Conservation (phyloP, 208 protist species). For the Acanthamoeba sp. region DNA sequence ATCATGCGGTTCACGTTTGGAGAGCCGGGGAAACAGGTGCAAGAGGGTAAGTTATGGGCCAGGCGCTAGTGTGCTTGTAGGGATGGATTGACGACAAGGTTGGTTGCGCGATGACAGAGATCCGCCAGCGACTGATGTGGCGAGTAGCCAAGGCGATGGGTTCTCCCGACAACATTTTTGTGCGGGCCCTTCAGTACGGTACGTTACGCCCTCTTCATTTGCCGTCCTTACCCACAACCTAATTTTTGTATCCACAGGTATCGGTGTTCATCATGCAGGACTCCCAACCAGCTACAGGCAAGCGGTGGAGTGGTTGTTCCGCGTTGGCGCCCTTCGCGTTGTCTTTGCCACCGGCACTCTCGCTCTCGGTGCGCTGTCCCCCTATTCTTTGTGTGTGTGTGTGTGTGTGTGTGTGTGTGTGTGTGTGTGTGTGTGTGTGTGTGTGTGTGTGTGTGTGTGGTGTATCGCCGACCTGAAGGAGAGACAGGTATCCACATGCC, state of each 20-base stretch:
- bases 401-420: too few species aligned
- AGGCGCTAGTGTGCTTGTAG: too few species aligned
- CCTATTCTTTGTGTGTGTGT: background rate
- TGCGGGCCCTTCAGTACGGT: constrained; percentile 17
- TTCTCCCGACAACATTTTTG: background rate
- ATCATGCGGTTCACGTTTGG: constrained; percentile 2
- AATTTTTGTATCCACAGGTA: constrained; percentile 80
- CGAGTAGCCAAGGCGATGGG: background rate
- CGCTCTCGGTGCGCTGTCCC: constrained; percentile 90
- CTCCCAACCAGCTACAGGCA: constrained; percentile 93
- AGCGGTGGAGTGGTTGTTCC: constrained; percentile 95
- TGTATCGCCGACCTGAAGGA: too few species aligned
- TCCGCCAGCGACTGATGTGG: background rate
- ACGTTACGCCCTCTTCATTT: background rate
- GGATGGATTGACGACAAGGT: too few species aligned
- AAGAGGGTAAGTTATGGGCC: too few species aligned
- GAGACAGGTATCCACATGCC: constrained; percentile 93
- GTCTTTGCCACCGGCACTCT: constrained; percentile 95
- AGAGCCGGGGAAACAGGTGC: constrained; percentile 14
- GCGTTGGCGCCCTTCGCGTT: constrained; percentile 92
- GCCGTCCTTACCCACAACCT: too few species aligned
- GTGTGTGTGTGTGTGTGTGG: too few species aligned
- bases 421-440: too few species aligned
- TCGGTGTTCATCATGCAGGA: constrained; percentile 95
- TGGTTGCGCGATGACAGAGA: too few species aligned